These are phyloP conservation scores for Phallus indusiatus DNA, from an alignment of 768 basidiomycete species.

Conservation along the genomic window DNA sequence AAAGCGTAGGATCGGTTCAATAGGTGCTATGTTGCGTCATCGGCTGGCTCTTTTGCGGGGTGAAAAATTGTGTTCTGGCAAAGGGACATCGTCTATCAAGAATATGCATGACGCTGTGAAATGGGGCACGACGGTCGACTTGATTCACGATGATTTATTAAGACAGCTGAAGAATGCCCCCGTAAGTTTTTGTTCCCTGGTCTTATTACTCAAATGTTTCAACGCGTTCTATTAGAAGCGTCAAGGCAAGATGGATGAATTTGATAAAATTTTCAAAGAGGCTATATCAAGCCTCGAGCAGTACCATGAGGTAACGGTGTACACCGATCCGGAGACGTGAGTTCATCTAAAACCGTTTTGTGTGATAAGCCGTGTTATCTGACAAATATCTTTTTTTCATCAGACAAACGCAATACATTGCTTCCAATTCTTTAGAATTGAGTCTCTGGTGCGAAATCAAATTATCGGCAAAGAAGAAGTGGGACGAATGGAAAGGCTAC, in stretches of 20 bases:
- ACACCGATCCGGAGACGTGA: conserved; percentile 49
- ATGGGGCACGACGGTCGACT: conserved; percentile 63
- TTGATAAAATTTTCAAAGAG: conserved; percentile 68
- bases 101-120: conserved; percentile 55
- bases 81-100: conserved; percentile 36
- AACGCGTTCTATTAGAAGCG: background rate
- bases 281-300: conserved; percentile 68
- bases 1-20: conserved; percentile 59
- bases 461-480: conserved; percentile 56
- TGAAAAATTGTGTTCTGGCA: conserved; percentile 50
- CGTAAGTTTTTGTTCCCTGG: conserved; percentile 2
- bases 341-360: conserved; percentile 21
- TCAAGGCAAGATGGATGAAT: conserved; percentile 20
- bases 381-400: background rate
- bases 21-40: conserved; percentile 66
- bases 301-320: conserved; percentile 65
- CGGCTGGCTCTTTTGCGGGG: conserved; percentile 56
- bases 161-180: conserved; percentile 8
- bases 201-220: background rate
- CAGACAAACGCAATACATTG: conserved; percentile 67
- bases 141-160: conserved; percentile 33
- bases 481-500: conserved; percentile 58
- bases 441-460: conserved; percentile 56
- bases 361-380: background rate
- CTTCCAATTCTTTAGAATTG: conserved; percentile 61